phyloP scores from a whole-genome alignment of 2,329 filamentous ascomycete genomes.

The Hirsutella thompsonii region DNA sequence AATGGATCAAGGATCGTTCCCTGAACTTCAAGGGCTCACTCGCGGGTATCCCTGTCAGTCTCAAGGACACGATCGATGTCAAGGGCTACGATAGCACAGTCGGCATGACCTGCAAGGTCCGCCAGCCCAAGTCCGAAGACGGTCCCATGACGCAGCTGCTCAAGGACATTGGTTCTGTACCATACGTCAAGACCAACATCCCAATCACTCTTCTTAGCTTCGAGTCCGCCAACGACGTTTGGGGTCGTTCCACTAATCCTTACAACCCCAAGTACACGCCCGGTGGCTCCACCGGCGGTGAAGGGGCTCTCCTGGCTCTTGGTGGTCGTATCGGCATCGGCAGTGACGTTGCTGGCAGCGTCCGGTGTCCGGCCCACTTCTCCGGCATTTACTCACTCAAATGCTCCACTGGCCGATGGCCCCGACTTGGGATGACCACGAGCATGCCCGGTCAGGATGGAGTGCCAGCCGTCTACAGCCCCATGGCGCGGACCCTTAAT shows the following conservation, averaged over 20 bases:
- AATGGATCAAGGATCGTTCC: constrained; percentile 46
- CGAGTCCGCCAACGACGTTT: constrained; percentile 65
- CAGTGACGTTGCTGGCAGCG: constrained; percentile 81
- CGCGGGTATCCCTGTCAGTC: constrained; percentile 72
- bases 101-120: constrained; percentile 62
- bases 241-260: constrained; percentile 73
- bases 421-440: constrained; percentile 69
- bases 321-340: constrained; percentile 82
- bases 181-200: constrained; percentile 86
- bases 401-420: constrained; percentile 84
- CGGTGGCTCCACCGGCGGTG: constrained; percentile 80
- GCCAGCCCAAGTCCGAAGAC: constrained; percentile 53
- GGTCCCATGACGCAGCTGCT: constrained; percentile 63
- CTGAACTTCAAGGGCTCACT: constrained; percentile 69
- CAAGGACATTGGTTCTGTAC: constrained; percentile 78
- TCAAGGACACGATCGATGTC: constrained; percentile 73
- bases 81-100: constrained; percentile 74
- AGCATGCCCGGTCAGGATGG: constrained; percentile 91
- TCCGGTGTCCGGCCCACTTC: constrained; percentile 78
- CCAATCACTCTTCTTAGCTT: constrained; percentile 81
- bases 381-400: constrained; percentile 77
- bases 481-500: constrained; percentile 76
- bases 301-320: constrained; percentile 69
- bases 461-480: constrained; percentile 77
- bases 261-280: constrained; percentile 77